Conservation (phyloP, 805 yeast species). For the Candida pseudofarinosa region DNA sequence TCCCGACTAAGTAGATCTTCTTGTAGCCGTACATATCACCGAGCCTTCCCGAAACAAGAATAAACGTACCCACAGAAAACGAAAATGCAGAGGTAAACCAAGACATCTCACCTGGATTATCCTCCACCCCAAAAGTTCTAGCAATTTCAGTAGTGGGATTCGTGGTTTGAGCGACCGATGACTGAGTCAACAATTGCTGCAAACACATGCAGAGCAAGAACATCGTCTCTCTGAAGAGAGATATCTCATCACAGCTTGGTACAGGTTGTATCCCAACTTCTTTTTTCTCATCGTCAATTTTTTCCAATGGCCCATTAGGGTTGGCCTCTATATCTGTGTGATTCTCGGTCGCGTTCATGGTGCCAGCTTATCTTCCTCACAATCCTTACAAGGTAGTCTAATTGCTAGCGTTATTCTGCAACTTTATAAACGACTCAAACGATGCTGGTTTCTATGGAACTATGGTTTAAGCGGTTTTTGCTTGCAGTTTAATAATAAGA, state of each 20-base stretch:
- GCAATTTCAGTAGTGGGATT: constrained; percentile 16
- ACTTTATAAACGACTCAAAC: too few relatives aligned
- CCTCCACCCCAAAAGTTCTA: constrained; percentile 19
- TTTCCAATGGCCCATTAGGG: too few relatives aligned
- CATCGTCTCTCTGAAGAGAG: constrained; percentile 15
- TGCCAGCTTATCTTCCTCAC: too few relatives aligned
- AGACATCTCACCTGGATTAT: constrained; percentile 24
- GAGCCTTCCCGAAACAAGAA: constrained; percentile 28
- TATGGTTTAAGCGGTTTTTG: too few relatives aligned
- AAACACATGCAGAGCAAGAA: constrained; percentile 22
- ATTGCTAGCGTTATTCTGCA: too few relatives aligned
- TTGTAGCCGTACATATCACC: constrained; percentile 37
- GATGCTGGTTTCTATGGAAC: too few relatives aligned
- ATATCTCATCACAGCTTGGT: constrained; percentile 22
- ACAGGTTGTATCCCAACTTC: constrained; percentile 3
- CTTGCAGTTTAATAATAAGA: too few relatives aligned
- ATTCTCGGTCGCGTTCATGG: too few relatives aligned
- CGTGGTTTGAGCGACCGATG: constrained; percentile 27
- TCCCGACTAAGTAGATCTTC: constrained; percentile 22
- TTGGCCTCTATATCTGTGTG: too few relatives aligned
- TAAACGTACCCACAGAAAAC: constrained; percentile 34
- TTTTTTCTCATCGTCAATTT: neutral
- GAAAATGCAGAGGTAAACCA: constrained; percentile 35
- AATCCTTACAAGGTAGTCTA: too few relatives aligned
- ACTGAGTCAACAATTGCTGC: constrained; percentile 28